Conservation (phyloP, 768 basidiomycete species). For the Hydnomerulius pinastri region DNA sequence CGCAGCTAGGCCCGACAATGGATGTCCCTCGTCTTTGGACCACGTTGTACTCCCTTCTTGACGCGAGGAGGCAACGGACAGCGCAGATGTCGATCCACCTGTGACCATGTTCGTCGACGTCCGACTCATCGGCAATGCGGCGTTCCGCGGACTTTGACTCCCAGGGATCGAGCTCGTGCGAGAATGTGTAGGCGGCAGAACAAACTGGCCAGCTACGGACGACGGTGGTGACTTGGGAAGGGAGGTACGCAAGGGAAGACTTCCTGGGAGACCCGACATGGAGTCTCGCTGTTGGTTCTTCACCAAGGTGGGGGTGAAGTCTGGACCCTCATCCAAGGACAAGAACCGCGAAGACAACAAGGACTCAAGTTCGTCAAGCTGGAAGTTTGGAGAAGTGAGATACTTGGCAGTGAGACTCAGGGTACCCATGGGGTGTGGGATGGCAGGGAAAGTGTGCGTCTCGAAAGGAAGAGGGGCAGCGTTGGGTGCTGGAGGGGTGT, state of each 20-base stretch:
- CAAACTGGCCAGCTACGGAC: conserved; percentile 47
- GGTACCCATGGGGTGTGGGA: conserved; percentile 69
- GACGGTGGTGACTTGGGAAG: conserved; percentile 49
- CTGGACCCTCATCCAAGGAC: conserved; percentile 62
- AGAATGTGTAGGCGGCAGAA: conserved; percentile 36
- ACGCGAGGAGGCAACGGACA: conserved; percentile 44
- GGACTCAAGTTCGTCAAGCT: conserved; percentile 76
- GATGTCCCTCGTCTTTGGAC: conserved; percentile 38
- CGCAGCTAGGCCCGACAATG: conserved; percentile 38
- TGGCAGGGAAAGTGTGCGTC: conserved; percentile 61
- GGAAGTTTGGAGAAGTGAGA: conserved; percentile 67
- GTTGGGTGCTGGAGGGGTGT: conserved; percentile 41
- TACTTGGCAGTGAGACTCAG: conserved; percentile 65
- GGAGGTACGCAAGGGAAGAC: conserved; percentile 42
- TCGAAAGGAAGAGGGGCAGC: conserved; percentile 47
- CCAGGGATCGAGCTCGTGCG: conserved; percentile 41
- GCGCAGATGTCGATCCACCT: conserved; percentile 37
- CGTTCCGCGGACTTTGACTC: conserved; percentile 37
- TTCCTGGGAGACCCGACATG: conserved; percentile 43
- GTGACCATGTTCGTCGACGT: conserved; percentile 33
- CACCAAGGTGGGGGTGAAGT: conserved; percentile 71
- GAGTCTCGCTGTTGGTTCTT: conserved; percentile 66
- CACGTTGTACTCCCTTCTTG: conserved; percentile 38
- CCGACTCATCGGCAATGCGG: conserved; percentile 37
- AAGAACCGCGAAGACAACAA: conserved; percentile 73